Evolutionary conservation across 2,329 filamentous ascomycete genomes (phyloP).

Genomic region (Lasiodiplodia gonubiensis): DNA sequence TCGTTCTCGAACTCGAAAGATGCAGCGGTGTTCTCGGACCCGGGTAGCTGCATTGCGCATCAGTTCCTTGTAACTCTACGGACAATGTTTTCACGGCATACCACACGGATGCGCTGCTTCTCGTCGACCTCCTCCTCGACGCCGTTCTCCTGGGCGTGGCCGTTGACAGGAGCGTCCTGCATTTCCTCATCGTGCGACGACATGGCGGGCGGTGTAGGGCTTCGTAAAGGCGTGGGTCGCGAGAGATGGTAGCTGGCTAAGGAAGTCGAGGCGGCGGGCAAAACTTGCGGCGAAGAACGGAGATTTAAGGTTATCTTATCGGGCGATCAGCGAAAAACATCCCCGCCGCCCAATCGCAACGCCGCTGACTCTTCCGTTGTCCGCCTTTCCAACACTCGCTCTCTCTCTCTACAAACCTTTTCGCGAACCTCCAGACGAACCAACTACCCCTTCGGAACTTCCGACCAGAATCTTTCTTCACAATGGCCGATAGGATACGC

Average conservation of each 20-base stretch:
- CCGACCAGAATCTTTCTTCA: not conserved
- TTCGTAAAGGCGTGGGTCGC: conserved; percentile 29
- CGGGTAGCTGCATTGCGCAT: conserved; percentile 68
- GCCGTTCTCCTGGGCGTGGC: conserved; percentile 55
- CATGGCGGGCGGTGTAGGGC: conserved; percentile 27
- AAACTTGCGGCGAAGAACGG: conserved; percentile 29
- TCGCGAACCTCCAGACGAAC: not conserved
- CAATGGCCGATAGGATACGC: conserved; percentile 53
- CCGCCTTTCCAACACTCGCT: not conserved
- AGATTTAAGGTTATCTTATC: conserved; percentile 33
- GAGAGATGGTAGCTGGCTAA: conserved; percentile 5
- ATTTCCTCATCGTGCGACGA: conserved; percentile 41
- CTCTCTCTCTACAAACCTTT: not conserved
- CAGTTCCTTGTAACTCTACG: not conserved
- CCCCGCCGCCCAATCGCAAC: conserved; percentile 31
- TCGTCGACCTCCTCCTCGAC: conserved; percentile 50
- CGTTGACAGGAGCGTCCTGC: conserved; percentile 39
- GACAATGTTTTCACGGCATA: conserved; percentile 33
- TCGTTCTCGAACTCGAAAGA: conserved; percentile 95
- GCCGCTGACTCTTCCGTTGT: conserved; percentile 15
- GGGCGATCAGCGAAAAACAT: conserved; percentile 26
- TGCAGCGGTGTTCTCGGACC: conserved; percentile 82
- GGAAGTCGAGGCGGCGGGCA: conserved; percentile 32
- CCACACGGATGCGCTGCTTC: conserved; percentile 53
- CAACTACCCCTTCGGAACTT: not conserved